Base-by-base conservation (phyloP, 2,329 filamentous ascomycete genomes). In the Myriosclerotinia curreyana region DNA sequence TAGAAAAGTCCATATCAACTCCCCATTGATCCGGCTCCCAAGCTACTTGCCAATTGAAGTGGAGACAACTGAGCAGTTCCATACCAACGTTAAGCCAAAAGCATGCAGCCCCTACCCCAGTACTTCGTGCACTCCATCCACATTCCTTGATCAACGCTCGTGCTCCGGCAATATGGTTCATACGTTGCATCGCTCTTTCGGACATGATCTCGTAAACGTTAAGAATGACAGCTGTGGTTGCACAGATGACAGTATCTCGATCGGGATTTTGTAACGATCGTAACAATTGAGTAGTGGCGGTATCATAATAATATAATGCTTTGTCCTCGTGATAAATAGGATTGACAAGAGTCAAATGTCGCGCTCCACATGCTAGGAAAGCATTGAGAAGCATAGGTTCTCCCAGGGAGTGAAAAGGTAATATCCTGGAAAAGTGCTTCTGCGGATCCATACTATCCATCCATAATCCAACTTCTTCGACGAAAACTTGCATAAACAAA, bases 171-270 rank as follows among this genome's bases (percentile, higher is more conserved):
- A 94, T 93, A 72, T 96, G 93, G 70, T 90, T 93, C 88, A 95
- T 94, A n/a, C 89, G 83, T 70, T 92, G 86, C 46, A 88, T 80
- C 6, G 89, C 86, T 69, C 86, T 86, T 73, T 94, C 90, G 56
- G 86, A 92, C 91, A 97, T 96, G 70, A 93, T 88, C 75, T 97
- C 92, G 76, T 96, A 97, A 4, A 96, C 90, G 70, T 96, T 94
- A 40, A 98, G 82, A 9, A 96, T 88, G 17, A 96, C 88, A 2
- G 94, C 92, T 0, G 92, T 92, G 0, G 90, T 91, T 9, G 93
- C 92, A 75, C 92, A 96, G 61, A 96, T 87, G 36, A 88, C 86
- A 0, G 87, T 91, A 73, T 96, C 89, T 64, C 92, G 85, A 69
- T 95, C 89, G 0, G 92, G 91, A 71, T 96, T 92, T 74, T 95